A percentile compares a stretch with the other conserved stretches of the same genome.
Evolutionary conservation across 139 green algal genomes (phyloP).

Genomic region (Chlorella sp.): DNA sequence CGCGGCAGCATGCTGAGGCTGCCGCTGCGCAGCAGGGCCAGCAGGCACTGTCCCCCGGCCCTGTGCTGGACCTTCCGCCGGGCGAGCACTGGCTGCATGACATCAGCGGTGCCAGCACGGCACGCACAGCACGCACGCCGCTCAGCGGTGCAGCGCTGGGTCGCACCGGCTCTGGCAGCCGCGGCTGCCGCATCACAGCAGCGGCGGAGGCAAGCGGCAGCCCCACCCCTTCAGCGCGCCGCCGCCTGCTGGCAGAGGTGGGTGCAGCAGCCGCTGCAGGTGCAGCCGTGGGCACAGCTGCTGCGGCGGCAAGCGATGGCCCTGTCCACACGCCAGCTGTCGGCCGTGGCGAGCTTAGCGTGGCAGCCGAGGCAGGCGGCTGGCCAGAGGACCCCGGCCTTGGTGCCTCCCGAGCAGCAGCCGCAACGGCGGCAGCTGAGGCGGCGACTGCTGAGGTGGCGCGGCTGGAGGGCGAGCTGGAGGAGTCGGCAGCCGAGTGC

Average conservation of each 20-base stretch:
- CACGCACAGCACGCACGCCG: no score
- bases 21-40: neutral
- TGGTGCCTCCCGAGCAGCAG: neutral
- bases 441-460: conserved; percentile 1
- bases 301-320: no score
- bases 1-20: neutral
- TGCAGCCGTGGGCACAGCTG: no score
- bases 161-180: neutral
- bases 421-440: neutral
- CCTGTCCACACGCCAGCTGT: neutral
- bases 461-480: conserved; percentile 7
- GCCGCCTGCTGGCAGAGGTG: neutral
- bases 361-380: neutral
- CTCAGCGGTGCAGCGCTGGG: no score
- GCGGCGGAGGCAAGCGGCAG: neutral
- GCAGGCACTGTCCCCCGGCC: neutral
- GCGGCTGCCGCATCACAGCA: neutral
- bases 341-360: neutral
- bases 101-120: neutral
- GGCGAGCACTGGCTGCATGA: neutral
- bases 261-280: neutral
- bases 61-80: neutral
- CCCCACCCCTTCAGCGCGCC: no score
- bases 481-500: conserved; percentile 7
- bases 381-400: neutral